Evolutionary conservation across 73 alveolate genomes (phyloP).

Genomic region (Breviolum minutum): DNA sequence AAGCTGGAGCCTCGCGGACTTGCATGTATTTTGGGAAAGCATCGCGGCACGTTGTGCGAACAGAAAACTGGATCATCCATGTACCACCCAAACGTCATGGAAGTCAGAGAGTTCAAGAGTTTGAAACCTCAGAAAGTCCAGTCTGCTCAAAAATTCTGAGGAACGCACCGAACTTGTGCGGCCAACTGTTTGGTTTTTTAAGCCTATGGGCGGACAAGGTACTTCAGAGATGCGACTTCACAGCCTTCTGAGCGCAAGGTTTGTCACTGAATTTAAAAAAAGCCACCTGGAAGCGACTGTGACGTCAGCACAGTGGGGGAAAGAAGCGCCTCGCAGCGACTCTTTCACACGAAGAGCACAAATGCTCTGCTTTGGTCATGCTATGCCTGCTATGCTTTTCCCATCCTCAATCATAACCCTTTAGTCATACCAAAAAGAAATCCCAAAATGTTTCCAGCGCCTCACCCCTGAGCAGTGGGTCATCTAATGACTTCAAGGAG

Average conservation of each 20-base stretch:
- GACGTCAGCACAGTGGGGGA: slow-evolving; percentile 84
- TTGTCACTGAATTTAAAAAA: not conserved
- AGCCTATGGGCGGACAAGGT: not conserved
- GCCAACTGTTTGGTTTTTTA: not conserved
- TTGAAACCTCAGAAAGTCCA: not conserved
- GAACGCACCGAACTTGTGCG: slow-evolving; percentile 18
- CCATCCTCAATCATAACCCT: too few relatives aligned
- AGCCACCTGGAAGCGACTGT: slow-evolving; percentile 55
- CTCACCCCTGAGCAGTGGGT: slow-evolving; percentile 81
- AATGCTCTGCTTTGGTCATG: too few relatives aligned
- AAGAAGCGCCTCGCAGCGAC: slow-evolving; percentile 42
- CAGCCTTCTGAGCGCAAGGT: not conserved
- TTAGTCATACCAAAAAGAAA: not conserved
- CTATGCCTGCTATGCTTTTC: too few relatives aligned
- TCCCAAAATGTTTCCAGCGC: not conserved
- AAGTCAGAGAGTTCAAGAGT: too few relatives aligned
- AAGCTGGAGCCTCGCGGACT: slow-evolving; percentile 35
- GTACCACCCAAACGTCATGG: too few relatives aligned
- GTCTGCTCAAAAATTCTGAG: not conserved
- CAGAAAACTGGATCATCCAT: too few relatives aligned
- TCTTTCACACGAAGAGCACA: not conserved
- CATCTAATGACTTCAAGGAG: slow-evolving; percentile 56
- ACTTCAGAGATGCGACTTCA: not conserved
- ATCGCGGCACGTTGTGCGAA: too few relatives aligned
- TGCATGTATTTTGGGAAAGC: too few relatives aligned